phyloP scores from a whole-genome alignment of 345 rosid species.

The Mallotus nudiflorus region DNA sequence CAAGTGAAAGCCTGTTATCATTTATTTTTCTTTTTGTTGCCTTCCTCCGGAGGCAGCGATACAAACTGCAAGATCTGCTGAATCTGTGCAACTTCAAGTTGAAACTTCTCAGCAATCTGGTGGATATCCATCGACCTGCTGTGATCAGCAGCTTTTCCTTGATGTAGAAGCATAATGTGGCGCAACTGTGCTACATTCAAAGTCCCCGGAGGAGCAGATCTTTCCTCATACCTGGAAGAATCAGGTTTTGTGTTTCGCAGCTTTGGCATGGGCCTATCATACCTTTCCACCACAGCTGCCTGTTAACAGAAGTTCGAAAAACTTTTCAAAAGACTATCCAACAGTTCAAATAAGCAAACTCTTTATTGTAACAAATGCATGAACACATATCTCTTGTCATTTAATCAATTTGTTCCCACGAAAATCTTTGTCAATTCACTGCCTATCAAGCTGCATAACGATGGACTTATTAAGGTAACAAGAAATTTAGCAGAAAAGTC shows the following conservation, averaged over 20 bases:
- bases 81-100: conserved; percentile 57
- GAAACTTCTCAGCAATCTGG: conserved; percentile 70
- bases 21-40: conserved; percentile 29
- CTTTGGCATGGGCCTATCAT: conserved; percentile 77
- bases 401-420: no score
- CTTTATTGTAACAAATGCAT: not conserved
- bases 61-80: conserved; percentile 54
- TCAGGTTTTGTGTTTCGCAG: conserved; percentile 65
- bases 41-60: conserved; percentile 67
- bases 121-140: conserved; percentile 56
- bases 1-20: not conserved
- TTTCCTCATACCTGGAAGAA: conserved; percentile 62
- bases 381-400: not conserved
- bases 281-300: conserved; percentile 70
- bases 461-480: not conserved
- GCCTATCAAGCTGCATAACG: not conserved
- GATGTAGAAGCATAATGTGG: conserved; percentile 66
- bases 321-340: not conserved
- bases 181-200: conserved; percentile 73
- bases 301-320: conserved; percentile 23
- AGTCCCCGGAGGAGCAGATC: conserved; percentile 62
- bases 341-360: not conserved
- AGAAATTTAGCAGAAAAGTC: not conserved
- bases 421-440: not conserved
- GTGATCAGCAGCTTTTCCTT: conserved; percentile 80